These are phyloP conservation scores for Neofusicoccum kwambonambiense DNA, from an alignment of 2,329 filamentous ascomycete genomes.

Conservation along the genomic window DNA sequence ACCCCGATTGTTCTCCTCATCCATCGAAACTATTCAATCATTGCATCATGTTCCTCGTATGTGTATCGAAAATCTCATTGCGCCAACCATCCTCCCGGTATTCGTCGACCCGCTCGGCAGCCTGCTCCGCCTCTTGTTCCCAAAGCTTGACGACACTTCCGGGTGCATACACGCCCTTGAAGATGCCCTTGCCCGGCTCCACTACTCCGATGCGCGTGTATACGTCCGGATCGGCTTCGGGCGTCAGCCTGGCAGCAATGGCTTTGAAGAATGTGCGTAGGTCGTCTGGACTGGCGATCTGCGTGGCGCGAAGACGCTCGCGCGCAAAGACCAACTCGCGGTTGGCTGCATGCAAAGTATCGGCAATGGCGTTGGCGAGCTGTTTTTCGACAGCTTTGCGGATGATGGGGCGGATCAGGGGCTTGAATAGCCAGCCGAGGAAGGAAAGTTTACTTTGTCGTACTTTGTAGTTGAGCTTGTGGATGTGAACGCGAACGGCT, in stretches of 20 bases:
- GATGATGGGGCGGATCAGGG: constrained; percentile 76
- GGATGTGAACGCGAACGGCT: constrained; percentile 74
- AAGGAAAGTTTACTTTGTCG: constrained; percentile 73
- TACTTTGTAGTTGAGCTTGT: constrained; percentile 80
- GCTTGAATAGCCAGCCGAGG: constrained; percentile 80
- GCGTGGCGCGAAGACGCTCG: constrained; percentile 80
- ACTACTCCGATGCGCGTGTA: constrained; percentile 71
- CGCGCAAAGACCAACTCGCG: constrained; percentile 83
- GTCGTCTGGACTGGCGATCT: constrained; percentile 77
- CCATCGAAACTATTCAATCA: neutral
- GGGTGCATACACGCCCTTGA: constrained; percentile 82
- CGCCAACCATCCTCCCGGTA: constrained; percentile 72
- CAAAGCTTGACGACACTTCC: constrained; percentile 88
- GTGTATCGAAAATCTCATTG: constrained; percentile 74
- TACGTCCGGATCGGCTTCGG: constrained; percentile 71
- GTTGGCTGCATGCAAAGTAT: constrained; percentile 71
- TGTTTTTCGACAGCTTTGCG: constrained; percentile 77
- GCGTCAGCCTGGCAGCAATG: constrained; percentile 71
- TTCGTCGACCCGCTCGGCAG: constrained; percentile 72
- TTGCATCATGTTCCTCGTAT: constrained; percentile 31
- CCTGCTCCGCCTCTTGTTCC: constrained; percentile 73
- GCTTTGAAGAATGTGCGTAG: constrained; percentile 80
- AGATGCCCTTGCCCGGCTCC: constrained; percentile 62
- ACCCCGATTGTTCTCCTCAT: neutral
- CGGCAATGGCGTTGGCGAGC: constrained; percentile 68